Evolutionary conservation across 2,329 filamentous ascomycete genomes (phyloP).

Genomic region (Ophiostoma sp.): DNA sequence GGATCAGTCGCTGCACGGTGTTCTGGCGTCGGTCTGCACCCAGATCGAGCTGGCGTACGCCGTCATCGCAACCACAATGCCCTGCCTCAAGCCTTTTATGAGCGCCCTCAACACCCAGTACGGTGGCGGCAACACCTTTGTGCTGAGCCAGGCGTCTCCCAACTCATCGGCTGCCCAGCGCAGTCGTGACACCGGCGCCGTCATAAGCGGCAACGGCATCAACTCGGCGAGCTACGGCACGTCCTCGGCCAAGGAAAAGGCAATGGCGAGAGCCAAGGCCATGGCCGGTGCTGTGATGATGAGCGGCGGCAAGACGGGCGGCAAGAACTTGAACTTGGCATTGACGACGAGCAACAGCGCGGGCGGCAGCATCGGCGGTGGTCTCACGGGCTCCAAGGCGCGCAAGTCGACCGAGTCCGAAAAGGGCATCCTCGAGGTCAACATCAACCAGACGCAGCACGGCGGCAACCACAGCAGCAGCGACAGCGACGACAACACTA

Average conservation of each 20-base stretch:
- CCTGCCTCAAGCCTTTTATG: constrained; percentile 42
- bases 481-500: not conserved
- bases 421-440: constrained; percentile 13
- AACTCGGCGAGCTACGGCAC: not conserved
- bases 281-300: constrained; percentile 18
- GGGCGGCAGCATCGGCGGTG: not conserved
- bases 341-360: constrained; percentile 2
- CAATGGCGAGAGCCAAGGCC: constrained; percentile 11
- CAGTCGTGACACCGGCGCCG: constrained; percentile 15
- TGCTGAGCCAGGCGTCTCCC: constrained; percentile 20
- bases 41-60: constrained; percentile 40
- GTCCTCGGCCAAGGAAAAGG: constrained; percentile 2
- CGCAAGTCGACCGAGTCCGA: constrained; percentile 21
- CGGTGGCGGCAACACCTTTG: constrained; percentile 27
- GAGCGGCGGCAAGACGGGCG: constrained; percentile 14
- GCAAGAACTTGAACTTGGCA: not conserved
- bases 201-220: constrained; percentile 9
- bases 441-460: not conserved
- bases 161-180: constrained; percentile 15
- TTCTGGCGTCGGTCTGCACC: constrained; percentile 34
- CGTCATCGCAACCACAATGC: constrained; percentile 39
- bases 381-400: constrained; percentile 11
- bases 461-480: not conserved
- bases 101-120: constrained; percentile 34
- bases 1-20: constrained; percentile 36